phyloP scores from a whole-genome alignment of 1,284 basidiomycete genomes.

The Schizophyllum amplum region DNA sequence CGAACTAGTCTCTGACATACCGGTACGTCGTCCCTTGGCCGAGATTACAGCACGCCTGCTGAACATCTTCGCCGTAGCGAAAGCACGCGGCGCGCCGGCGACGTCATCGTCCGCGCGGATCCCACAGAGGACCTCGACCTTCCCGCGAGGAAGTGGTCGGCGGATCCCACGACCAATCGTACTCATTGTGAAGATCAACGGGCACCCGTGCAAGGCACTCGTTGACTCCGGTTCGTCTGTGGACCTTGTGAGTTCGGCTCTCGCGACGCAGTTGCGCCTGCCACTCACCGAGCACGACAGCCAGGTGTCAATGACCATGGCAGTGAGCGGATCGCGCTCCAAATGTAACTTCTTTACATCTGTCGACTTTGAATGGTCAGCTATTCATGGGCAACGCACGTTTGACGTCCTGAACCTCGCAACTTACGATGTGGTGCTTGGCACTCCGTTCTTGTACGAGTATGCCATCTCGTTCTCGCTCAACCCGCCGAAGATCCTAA shows the following conservation, averaged over 20 bases:
- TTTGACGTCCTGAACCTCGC: conserved; percentile 10
- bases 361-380: neutral
- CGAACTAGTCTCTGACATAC: too few species aligned
- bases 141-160: neutral
- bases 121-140: neutral
- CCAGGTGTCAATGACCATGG: neutral
- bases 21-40: too few species aligned
- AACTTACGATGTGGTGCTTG: conserved; percentile 26
- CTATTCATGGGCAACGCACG: conserved; percentile 9
- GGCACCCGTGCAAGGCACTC: neutral
- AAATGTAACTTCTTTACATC: neutral
- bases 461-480: conserved; percentile 9
- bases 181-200: neutral
- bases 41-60: too few species aligned
- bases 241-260: neutral
- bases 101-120: too few species aligned
- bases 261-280: neutral
- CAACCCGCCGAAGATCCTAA: conserved; percentile 4
- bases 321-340: neutral
- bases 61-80: too few species aligned
- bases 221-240: neutral
- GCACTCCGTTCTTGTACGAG: conserved; percentile 9
- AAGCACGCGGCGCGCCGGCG: too few species aligned
- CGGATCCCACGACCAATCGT: neutral
- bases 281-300: neutral